Conservation (phyloP, 306 rosid genomes). For the Ziziphus jujuba region DNA sequence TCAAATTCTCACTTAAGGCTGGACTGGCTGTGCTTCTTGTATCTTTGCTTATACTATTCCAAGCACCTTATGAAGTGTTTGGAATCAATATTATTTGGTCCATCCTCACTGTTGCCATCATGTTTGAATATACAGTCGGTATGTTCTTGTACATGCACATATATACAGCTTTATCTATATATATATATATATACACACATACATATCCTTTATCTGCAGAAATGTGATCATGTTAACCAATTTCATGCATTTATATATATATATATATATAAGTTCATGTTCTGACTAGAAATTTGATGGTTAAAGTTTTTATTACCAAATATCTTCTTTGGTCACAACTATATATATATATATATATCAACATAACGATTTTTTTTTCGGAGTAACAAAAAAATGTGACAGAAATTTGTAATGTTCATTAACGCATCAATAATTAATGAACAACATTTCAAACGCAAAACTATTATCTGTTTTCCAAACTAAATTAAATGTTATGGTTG, state of each 20-base stretch:
- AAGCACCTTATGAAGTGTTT: conserved; percentile 64
- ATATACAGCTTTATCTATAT: background rate
- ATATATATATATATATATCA: too few species aligned
- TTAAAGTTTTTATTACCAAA: too few species aligned
- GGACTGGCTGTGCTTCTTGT: conserved; percentile 70
- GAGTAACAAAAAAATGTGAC: too few species aligned
- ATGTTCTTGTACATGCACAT: conserved; percentile 15
- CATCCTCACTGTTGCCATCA: conserved; percentile 66
- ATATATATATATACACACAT: background rate
- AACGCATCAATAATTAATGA: too few species aligned
- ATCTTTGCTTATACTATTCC: conserved; percentile 54
- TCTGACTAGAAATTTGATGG: too few species aligned
- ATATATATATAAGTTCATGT: too few species aligned
- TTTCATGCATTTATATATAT: too few species aligned
- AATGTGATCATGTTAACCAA: too few species aligned
- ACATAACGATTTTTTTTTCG: too few species aligned
- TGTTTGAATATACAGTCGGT: conserved; percentile 87
- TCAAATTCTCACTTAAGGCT: conserved; percentile 62
- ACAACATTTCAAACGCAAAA: background rate
- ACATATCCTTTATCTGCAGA: too few species aligned
- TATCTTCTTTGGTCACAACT: too few species aligned
- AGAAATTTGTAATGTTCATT: too few species aligned
- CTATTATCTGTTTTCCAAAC: background rate
- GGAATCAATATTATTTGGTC: conserved; percentile 74
- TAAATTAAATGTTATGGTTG: background rate